A percentile compares a stretch with the other conserved stretches of the same genome.
Conservation (phyloP, 768 basidiomycete genomes). For the Filobasidium floriforme region DNA sequence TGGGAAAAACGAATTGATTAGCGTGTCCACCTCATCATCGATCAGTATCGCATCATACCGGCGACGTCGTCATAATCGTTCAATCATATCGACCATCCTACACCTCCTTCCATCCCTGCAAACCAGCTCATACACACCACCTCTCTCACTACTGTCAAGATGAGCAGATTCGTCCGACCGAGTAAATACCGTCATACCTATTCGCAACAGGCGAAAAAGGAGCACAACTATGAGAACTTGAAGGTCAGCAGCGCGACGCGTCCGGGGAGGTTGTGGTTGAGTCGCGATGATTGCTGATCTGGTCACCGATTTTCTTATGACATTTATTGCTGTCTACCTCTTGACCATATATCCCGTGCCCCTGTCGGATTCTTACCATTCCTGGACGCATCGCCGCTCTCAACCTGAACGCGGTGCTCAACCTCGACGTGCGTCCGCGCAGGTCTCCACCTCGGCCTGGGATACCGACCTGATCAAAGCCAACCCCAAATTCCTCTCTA, state of each 20-base stretch:
- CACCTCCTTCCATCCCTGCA: too few species aligned
- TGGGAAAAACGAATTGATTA: too few species aligned
- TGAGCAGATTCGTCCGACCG: conserved; percentile 79
- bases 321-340: too few species aligned
- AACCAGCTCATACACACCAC: neutral
- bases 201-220: conserved; percentile 74
- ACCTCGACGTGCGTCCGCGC: too few species aligned
- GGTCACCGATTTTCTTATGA: neutral
- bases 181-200: conserved; percentile 94
- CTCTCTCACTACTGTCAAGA: conserved; percentile 34
- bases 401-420: neutral
- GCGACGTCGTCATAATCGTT: too few species aligned
- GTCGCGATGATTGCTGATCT: conserved; percentile 34
- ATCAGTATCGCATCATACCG: too few species aligned
- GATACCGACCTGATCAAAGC: conserved; percentile 88
- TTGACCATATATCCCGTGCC: too few species aligned
- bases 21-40: too few species aligned
- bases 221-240: conserved; percentile 42
- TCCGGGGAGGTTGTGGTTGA: neutral
- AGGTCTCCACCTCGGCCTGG: conserved; percentile 84
- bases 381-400: too few species aligned
- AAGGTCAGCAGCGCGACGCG: conserved; percentile 22
- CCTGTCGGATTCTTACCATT: too few species aligned
- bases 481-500: conserved; percentile 73
- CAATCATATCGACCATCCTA: too few species aligned